Conservation (phyloP, 2,329 filamentous ascomycete species). For the Knoxdaviesia capensis region DNA sequence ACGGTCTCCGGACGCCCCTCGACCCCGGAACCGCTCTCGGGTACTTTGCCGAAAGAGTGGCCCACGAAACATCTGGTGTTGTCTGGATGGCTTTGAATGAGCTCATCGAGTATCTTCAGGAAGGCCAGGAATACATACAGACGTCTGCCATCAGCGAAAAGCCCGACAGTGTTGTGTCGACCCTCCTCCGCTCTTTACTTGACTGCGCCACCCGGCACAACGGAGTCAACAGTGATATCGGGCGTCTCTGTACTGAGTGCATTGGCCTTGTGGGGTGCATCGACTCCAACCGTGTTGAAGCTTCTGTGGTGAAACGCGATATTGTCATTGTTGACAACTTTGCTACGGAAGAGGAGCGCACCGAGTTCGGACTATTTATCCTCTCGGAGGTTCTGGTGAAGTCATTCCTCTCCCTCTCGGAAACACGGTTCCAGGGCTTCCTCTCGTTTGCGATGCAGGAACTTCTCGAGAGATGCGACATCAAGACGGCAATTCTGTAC, state of each 20-base stretch:
- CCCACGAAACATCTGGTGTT: slow-evolving; percentile 71
- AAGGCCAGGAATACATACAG: slow-evolving; percentile 61
- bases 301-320: slow-evolving; percentile 55
- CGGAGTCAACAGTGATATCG: slow-evolving; percentile 43
- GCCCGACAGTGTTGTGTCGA: slow-evolving; percentile 52
- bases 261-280: slow-evolving; percentile 80
- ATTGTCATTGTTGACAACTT: slow-evolving; percentile 83
- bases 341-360: slow-evolving; percentile 52
- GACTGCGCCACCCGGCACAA: slow-evolving; percentile 74
- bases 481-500: slow-evolving; percentile 34
- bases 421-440: slow-evolving; percentile 74
- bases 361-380: slow-evolving; percentile 70
- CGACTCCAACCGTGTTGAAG: slow-evolving; percentile 77
- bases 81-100: slow-evolving; percentile 66
- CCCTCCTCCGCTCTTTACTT: slow-evolving; percentile 57
- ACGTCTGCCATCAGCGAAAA: slow-evolving; percentile 66
- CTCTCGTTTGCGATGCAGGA: slow-evolving; percentile 92
- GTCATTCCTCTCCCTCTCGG: slow-evolving; percentile 76
- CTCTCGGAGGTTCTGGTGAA: slow-evolving; percentile 78
- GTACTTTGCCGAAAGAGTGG: slow-evolving; percentile 55
- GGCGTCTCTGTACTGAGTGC: slow-evolving; percentile 56
- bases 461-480: slow-evolving; percentile 57
- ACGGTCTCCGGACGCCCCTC: slow-evolving; percentile 40
- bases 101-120: slow-evolving; percentile 49
- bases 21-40: slow-evolving; percentile 24